phyloP scores from a whole-genome alignment of 306 rosid genomes.

The Inga laurina region DNA sequence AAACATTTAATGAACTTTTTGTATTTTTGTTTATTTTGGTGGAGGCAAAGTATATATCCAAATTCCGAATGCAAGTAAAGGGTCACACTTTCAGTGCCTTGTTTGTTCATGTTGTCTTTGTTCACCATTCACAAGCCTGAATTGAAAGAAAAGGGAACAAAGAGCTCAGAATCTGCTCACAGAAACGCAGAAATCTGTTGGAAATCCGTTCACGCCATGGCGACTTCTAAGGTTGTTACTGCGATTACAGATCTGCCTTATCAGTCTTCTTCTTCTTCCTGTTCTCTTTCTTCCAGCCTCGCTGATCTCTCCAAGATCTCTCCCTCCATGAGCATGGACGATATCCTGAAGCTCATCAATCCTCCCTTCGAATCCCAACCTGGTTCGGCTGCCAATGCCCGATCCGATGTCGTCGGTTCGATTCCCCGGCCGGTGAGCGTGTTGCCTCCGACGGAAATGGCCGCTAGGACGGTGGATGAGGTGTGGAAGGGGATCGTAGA shows the following conservation, averaged over 20 bases:
- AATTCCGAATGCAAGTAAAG: background rate
- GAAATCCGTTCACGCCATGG: constrained; percentile 54
- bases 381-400: background rate
- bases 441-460: constrained; percentile 2
- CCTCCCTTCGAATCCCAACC: constrained; percentile 10
- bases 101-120: background rate
- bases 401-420: background rate
- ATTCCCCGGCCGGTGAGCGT: background rate
- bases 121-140: background rate
- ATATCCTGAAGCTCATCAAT: constrained; percentile 56
- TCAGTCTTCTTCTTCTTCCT: constrained; percentile 55
- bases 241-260: constrained; percentile 85
- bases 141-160: background rate
- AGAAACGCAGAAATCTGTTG: background rate
- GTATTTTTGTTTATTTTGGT: no score
- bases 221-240: constrained; percentile 74
- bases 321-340: constrained; percentile 60
- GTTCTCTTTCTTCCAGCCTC: constrained; percentile 51
- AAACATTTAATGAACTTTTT: background rate
- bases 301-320: constrained; percentile 43
- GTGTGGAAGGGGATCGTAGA: constrained; percentile 62
- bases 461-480: constrained; percentile 48
- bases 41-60: background rate
- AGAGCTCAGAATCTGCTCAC: background rate
- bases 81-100: background rate